phyloP scores from a whole-genome alignment of 805 yeast genomes.

The Danielia oregonensis region DNA sequence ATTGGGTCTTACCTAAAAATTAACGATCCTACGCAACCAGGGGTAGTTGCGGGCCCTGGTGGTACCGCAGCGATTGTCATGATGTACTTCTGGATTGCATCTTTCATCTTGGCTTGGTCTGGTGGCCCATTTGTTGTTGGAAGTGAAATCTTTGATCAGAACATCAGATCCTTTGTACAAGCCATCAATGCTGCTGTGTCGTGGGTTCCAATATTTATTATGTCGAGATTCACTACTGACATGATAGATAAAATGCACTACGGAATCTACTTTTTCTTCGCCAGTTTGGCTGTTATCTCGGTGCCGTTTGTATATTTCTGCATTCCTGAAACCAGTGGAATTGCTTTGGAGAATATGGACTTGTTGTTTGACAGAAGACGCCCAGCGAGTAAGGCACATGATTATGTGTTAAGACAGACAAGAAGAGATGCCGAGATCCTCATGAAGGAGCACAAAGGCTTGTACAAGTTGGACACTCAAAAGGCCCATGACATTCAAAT shows the following conservation, averaged over 20 bases:
- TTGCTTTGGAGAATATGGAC: constrained; percentile 30
- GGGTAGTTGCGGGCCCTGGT: constrained; percentile 33
- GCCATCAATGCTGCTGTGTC: constrained; percentile 39
- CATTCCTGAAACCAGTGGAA: constrained; percentile 39
- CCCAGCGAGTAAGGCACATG: constrained; percentile 22
- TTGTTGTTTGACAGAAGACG: constrained; percentile 20
- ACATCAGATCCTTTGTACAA: constrained; percentile 37
- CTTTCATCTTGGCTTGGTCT: constrained; percentile 38
- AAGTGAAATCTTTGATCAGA: constrained; percentile 37
- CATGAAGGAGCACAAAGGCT: constrained; percentile 11
- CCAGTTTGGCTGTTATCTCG: constrained; percentile 28
- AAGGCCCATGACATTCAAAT: constrained; percentile 18
- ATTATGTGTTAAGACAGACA: constrained; percentile 16
- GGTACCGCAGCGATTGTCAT: constrained; percentile 38
- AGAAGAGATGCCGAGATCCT: constrained; percentile 13
- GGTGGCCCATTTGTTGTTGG: constrained; percentile 42
- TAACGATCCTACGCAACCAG: constrained; percentile 31
- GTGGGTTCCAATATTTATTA: constrained; percentile 37
- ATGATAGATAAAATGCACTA: constrained; percentile 35
- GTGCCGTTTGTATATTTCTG: constrained; percentile 37
- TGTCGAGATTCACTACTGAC: constrained; percentile 31
- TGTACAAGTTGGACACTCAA: constrained; percentile 20
- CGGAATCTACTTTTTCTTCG: constrained; percentile 37
- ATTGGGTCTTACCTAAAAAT: constrained; percentile 35
- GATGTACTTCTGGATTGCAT: constrained; percentile 41